These are phyloP conservation scores for Cladophialophora yegresii DNA, from an alignment of 2,329 filamentous ascomycete genomes.

Conservation along the genomic window DNA sequence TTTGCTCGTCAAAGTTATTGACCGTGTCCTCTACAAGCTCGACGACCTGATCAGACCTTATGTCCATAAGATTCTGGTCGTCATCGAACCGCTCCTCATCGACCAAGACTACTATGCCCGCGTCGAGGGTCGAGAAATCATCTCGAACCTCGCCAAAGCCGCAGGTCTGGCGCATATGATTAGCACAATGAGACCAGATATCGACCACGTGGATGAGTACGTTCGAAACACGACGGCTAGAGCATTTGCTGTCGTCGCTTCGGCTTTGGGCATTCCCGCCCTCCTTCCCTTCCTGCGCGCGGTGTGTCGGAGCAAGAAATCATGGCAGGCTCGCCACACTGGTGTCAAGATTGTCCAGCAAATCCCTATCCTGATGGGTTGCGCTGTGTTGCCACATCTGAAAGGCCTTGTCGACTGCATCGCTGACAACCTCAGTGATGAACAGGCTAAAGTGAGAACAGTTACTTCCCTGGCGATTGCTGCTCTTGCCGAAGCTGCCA, in stretches of 20 bases:
- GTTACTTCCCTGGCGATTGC: conserved; percentile 94
- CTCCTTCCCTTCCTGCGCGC: conserved; percentile 92
- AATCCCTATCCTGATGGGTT: conserved; percentile 98
- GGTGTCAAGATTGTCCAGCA: conserved; percentile 99
- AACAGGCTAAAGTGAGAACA: conserved; percentile 96
- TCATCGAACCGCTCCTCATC: conserved; percentile 98
- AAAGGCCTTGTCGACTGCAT: conserved; percentile 97
- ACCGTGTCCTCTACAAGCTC: conserved; percentile 96
- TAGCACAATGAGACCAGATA: conserved; percentile 97
- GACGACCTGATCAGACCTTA: conserved; percentile 95
- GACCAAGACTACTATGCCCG: conserved; percentile 99
- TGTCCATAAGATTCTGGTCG: conserved; percentile 96
- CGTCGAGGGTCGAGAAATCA: conserved; percentile 97
- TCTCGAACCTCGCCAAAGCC: conserved; percentile 95
- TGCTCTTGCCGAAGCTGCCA: conserved; percentile 90
- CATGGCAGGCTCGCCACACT: conserved; percentile 96
- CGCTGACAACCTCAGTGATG: conserved; percentile 90
- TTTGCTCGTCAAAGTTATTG: conserved; percentile 97
- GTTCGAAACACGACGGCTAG: conserved; percentile 96
- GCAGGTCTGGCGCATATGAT: conserved; percentile 98
- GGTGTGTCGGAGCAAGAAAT: conserved; percentile 97
- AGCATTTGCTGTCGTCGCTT: conserved; percentile 96
- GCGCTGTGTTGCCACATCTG: conserved; percentile 89
- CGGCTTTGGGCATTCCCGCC: conserved; percentile 91
- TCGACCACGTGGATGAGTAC: conserved; percentile 97